Evolutionary conservation across 1,284 basidiomycete genomes (phyloP).

Genomic region (Trichosporon sp.): DNA sequence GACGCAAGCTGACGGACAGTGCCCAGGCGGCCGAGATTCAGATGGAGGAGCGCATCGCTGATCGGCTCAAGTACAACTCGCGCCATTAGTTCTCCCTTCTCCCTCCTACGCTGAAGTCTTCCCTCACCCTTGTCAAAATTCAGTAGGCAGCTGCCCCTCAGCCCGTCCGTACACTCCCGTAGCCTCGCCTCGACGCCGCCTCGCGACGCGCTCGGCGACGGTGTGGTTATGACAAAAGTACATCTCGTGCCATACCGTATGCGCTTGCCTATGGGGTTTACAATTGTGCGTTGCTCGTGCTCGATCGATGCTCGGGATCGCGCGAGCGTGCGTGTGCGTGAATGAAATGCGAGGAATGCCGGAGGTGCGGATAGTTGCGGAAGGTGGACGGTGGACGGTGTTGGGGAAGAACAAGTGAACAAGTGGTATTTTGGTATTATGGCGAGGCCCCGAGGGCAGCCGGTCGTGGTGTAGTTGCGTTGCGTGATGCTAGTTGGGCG

Average conservation of each 20-base stretch:
- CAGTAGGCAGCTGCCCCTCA: too few species aligned
- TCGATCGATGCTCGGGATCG: not conserved
- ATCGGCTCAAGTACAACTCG: constrained; percentile 41
- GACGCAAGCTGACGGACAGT: constrained; percentile 25
- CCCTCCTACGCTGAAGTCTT: not conserved
- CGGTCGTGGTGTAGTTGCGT: not conserved
- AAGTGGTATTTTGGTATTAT: not conserved
- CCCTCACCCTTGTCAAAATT: not conserved
- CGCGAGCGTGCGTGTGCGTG: constrained; percentile 5
- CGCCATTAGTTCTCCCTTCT: not conserved
- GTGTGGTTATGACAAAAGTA: constrained; percentile 1
- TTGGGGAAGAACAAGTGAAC: not conserved
- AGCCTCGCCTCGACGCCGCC: too few species aligned
- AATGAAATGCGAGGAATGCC: constrained; percentile 13
- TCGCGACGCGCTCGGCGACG: not conserved
- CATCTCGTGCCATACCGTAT: constrained; percentile 1
- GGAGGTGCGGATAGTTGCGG: not conserved
- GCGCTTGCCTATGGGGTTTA: not conserved
- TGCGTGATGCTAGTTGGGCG: not conserved
- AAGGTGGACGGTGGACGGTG: not conserved
- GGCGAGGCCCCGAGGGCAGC: not conserved
- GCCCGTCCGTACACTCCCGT: not conserved
- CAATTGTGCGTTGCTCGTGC: not conserved
- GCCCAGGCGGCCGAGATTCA: constrained; percentile 47
- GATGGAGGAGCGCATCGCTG: constrained; percentile 52